phyloP scores from a whole-genome alignment of 2,329 filamentous ascomycete genomes.

The Colletotrichum sp. region DNA sequence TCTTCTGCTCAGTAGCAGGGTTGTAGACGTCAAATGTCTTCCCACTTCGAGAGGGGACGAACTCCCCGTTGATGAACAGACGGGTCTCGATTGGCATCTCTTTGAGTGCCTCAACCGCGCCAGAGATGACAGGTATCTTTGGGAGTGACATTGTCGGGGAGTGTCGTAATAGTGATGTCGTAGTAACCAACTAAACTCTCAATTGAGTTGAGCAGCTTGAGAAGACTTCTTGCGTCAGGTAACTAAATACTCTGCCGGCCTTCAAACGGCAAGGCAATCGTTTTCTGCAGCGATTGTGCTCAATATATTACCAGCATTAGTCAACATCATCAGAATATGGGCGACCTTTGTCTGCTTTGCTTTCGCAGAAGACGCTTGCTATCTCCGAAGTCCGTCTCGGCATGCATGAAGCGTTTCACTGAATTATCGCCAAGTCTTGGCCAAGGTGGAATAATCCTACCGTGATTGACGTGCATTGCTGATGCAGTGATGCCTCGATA shows the following conservation, averaged over 20 bases:
- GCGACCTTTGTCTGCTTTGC: neutral
- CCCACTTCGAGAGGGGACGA: neutral
- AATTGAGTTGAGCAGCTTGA: neutral
- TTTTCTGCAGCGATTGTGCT: neutral
- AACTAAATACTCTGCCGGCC: neutral
- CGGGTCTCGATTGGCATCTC: neutral
- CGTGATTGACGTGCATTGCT: neutral
- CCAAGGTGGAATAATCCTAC: neutral
- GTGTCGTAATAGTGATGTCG: neutral
- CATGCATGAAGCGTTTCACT: neutral
- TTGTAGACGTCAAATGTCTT: slow-evolving; percentile 19
- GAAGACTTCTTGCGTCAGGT: neutral
- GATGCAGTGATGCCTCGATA: neutral
- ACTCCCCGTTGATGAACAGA: neutral
- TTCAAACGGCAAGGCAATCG: neutral
- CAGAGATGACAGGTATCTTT: neutral
- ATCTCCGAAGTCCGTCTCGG: neutral
- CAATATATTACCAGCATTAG: neutral
- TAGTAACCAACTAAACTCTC: neutral
- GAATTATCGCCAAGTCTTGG: neutral
- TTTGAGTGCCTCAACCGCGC: neutral
- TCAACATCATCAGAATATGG: neutral
- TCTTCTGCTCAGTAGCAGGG: slow-evolving; percentile 13
- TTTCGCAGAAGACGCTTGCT: neutral
- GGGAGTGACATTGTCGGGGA: neutral